Evolutionary conservation across 345 rosid genomes (phyloP).

Genomic region (Boechera stricta): DNA sequence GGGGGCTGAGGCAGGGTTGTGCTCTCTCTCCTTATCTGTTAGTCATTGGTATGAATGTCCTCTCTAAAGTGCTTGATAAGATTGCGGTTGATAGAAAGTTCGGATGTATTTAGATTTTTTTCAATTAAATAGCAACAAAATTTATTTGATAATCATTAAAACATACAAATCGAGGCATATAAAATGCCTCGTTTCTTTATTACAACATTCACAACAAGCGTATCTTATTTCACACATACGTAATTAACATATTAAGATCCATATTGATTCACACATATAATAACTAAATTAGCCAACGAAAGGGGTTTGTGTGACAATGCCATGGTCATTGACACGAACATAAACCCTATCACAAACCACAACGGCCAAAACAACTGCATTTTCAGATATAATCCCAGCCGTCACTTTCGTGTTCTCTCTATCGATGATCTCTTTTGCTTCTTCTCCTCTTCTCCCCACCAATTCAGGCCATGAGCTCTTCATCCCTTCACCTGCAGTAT

Average conservation of each 20-base stretch:
- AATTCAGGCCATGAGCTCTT: slow-evolving; percentile 55
- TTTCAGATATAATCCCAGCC: slow-evolving; percentile 46
- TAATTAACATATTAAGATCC: slow-evolving; percentile 19
- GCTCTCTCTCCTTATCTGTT: too few relatives aligned
- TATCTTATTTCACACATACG: slow-evolving; percentile 18
- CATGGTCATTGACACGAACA: slow-evolving; percentile 49
- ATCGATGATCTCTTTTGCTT: slow-evolving; percentile 46
- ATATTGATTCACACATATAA: background rate
- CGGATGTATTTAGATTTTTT: too few relatives aligned
- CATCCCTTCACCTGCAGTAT: slow-evolving; percentile 38
- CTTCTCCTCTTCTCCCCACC: slow-evolving; percentile 50
- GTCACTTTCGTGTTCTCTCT: slow-evolving; percentile 49
- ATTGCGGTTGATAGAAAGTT: too few relatives aligned
- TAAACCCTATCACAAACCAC: slow-evolving; percentile 51
- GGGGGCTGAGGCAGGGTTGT: too few relatives aligned
- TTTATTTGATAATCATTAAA: too few relatives aligned
- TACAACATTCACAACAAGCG: background rate
- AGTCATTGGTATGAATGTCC: too few relatives aligned
- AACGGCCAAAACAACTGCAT: slow-evolving; percentile 44
- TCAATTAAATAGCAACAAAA: too few relatives aligned
- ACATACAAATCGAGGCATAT: too few relatives aligned
- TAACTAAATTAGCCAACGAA: slow-evolving; percentile 37
- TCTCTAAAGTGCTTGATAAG: too few relatives aligned
- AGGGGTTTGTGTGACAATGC: slow-evolving; percentile 48
- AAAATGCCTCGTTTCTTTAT: too few relatives aligned